These are phyloP conservation scores for Kwoniella botswanensis DNA, from an alignment of 768 basidiomycete genomes.

Conservation along the genomic window DNA sequence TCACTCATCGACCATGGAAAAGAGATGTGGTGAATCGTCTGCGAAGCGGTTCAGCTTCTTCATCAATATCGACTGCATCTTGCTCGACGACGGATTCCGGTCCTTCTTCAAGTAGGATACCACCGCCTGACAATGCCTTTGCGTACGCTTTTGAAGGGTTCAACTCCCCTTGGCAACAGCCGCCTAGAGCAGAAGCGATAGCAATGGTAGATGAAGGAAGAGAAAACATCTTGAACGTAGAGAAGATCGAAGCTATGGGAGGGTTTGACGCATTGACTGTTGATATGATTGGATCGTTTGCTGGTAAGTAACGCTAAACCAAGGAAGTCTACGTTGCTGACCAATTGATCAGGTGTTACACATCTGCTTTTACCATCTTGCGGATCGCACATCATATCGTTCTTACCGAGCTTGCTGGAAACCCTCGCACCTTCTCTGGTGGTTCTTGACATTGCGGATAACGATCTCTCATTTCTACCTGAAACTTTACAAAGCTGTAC, in stretches of 20 bases:
- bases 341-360: conserved; percentile 71
- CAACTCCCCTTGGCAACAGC: conserved; percentile 29
- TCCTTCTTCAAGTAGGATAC: conserved; percentile 29
- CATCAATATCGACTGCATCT: conserved; percentile 41
- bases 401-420: conserved; percentile 73
- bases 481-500: conserved; percentile 78
- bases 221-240: conserved; percentile 45
- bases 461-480: conserved; percentile 81
- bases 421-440: conserved; percentile 78
- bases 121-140: conserved; percentile 20
- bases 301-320: conserved; percentile 64
- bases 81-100: conserved; percentile 31
- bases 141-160: conserved; percentile 30
- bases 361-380: conserved; percentile 89
- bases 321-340: neutral
- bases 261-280: conserved; percentile 44
- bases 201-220: conserved; percentile 51
- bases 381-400: conserved; percentile 73
- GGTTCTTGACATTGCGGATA: conserved; percentile 89
- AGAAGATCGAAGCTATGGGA: conserved; percentile 44
- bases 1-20: conserved; percentile 46
- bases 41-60: conserved; percentile 44
- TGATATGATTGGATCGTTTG: conserved; percentile 40
- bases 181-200: conserved; percentile 34
- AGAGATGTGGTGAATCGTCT: conserved; percentile 40